phyloP scores from a whole-genome alignment of 768 basidiomycete genomes.

The Xerocomus potaroensis region DNA sequence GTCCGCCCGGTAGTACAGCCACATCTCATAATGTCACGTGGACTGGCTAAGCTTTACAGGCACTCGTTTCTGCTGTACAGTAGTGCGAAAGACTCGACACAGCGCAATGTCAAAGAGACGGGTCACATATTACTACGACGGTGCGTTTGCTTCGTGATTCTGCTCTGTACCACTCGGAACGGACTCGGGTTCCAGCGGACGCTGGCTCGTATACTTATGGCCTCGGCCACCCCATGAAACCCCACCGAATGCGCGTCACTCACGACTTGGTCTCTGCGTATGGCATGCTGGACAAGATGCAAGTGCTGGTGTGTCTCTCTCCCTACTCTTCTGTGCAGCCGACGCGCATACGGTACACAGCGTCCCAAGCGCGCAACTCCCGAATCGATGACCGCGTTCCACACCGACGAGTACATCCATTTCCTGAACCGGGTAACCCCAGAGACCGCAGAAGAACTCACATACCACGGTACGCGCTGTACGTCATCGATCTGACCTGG shows the following conservation, averaged over 20 bases:
- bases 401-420: conserved; percentile 97
- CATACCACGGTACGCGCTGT: conserved; percentile 85
- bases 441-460: conserved; percentile 84
- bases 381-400: conserved; percentile 86
- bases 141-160: conserved; percentile 36
- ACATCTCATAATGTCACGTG: conserved; percentile 16
- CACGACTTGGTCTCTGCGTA: conserved; percentile 91
- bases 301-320: conserved; percentile 60
- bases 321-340: not conserved
- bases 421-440: conserved; percentile 86
- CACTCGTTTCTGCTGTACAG: too few species aligned
- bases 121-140: conserved; percentile 78
- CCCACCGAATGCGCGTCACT: conserved; percentile 89
- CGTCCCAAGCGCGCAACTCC: conserved; percentile 66
- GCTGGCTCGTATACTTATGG: conserved; percentile 79
- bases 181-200: conserved; percentile 45
- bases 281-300: conserved; percentile 92
- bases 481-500: conserved; percentile 24
- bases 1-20: not conserved
- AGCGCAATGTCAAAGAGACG: conserved; percentile 60
- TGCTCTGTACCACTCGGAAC: not conserved
- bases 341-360: conserved; percentile 35
- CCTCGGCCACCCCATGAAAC: conserved; percentile 92
- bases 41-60: not conserved
- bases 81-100: too few species aligned